Percentiles rank a stretch among this genome's conserved stretches.
phyloP scores from a whole-genome alignment of 768 basidiomycete genomes.

The Leucosporidium creatinivorum region DNA sequence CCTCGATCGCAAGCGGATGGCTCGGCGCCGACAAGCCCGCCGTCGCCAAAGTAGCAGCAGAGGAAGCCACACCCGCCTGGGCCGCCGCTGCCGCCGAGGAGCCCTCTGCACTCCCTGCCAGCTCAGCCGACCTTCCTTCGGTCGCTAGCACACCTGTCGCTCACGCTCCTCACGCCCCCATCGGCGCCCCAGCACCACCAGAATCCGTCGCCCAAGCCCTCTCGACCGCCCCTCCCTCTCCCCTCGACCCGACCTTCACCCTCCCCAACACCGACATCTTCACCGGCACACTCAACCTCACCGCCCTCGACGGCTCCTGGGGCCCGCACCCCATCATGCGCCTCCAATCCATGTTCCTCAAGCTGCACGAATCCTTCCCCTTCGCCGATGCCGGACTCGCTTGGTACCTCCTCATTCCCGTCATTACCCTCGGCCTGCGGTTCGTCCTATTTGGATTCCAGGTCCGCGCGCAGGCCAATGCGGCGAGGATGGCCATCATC shows the following conservation, averaged over 20 bases:
- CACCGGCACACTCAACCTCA: constrained; percentile 29
- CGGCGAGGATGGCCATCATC: constrained; percentile 56
- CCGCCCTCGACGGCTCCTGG: constrained; percentile 27
- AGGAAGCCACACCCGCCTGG: no score
- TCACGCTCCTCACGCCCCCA: background rate
- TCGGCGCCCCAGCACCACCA: background rate
- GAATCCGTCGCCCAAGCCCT: background rate
- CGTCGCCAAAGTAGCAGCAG: no score
- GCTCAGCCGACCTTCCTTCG: no score
- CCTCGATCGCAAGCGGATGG: no score
- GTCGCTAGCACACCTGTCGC: background rate
- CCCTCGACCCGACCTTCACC: background rate
- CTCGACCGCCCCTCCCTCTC: background rate
- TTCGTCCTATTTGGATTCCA: constrained; percentile 56
- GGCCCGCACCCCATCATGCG: constrained; percentile 33
- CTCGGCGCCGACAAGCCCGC: no score
- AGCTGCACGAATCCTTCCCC: constrained; percentile 32
- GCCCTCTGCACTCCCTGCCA: no score
- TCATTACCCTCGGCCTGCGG: constrained; percentile 58
- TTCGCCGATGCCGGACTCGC: constrained; percentile 53
- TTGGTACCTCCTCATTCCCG: constrained; percentile 77
- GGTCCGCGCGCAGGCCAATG: constrained; percentile 53
- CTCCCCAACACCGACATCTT: constrained; percentile 23
- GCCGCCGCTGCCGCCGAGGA: no score
- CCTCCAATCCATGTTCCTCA: constrained; percentile 31